Percentiles rank a stretch among this genome's conserved stretches.
phyloP scores from a whole-genome alignment of 1,284 basidiomycete species.

The Apiotrichum mycotoxinovorans region DNA sequence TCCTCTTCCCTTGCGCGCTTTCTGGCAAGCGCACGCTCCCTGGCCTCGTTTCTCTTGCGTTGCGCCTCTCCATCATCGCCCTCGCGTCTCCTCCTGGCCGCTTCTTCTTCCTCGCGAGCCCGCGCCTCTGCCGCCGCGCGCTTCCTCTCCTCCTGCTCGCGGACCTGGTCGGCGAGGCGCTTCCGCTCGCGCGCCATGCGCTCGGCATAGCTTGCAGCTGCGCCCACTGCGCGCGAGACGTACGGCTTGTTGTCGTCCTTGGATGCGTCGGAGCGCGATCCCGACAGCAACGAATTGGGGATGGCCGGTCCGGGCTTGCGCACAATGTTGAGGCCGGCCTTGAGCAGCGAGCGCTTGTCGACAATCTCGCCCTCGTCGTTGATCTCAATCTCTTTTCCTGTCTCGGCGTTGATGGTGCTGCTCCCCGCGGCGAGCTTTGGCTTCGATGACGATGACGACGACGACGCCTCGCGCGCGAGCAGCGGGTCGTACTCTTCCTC shows the following conservation, averaged over 20 bases:
- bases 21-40: constrained; percentile 69
- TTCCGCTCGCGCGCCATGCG: constrained; percentile 72
- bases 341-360: constrained; percentile 87
- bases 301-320: constrained; percentile 43
- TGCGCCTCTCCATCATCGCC: constrained; percentile 58
- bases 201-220: constrained; percentile 70
- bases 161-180: constrained; percentile 70
- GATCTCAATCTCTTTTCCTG: constrained; percentile 85
- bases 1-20: constrained; percentile 71
- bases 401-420: constrained; percentile 43
- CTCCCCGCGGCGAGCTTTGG: constrained; percentile 8
- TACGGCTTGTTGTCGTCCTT: constrained; percentile 41
- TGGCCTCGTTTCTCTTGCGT: constrained; percentile 65
- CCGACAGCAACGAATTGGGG: constrained; percentile 29
- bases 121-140: constrained; percentile 53
- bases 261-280: constrained; percentile 47
- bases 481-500: constrained; percentile 47
- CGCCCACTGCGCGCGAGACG: constrained; percentile 65
- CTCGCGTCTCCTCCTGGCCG: constrained; percentile 51
- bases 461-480: constrained; percentile 33
- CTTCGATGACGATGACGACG: background rate
- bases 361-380: constrained; percentile 98
- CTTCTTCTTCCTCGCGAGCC: constrained; percentile 54
- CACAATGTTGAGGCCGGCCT: constrained; percentile 82
- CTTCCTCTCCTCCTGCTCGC: constrained; percentile 62